phyloP scores from a whole-genome alignment of 176 grass and related monocot genomes.

The Tuctoria greenei region DNA sequence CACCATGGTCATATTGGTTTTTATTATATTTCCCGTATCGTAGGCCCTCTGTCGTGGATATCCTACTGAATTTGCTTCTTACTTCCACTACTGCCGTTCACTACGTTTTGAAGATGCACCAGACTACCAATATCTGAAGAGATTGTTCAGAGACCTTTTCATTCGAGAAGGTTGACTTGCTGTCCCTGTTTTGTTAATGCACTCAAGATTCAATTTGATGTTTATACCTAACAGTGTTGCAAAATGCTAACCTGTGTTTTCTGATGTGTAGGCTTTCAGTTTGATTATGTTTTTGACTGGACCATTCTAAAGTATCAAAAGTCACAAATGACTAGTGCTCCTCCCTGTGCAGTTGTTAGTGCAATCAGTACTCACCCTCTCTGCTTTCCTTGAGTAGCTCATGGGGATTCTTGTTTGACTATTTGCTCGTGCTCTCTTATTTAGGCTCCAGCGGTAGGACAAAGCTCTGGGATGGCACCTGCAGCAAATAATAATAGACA shows the following conservation, averaged over 20 bases:
- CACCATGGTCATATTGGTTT: background rate
- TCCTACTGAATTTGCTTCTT: conserved; percentile 82
- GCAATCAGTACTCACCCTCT: conserved; percentile 16
- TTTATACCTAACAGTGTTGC: background rate
- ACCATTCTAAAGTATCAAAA: conserved; percentile 90
- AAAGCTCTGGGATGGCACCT: conserved; percentile 72
- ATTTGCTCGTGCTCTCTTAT: conserved; percentile 29
- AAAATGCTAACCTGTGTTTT: conserved; percentile 8
- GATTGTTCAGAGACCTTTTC: conserved; percentile 82
- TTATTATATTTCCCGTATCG: conserved; percentile 4
- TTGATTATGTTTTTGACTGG: conserved; percentile 98
- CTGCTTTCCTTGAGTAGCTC: background rate
- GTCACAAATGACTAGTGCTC: conserved; percentile 74
- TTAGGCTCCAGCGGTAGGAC: conserved; percentile 54
- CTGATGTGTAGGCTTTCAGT: conserved; percentile 64
- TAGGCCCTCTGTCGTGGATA: conserved; percentile 84
- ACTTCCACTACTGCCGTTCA: conserved; percentile 89
- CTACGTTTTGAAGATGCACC: conserved; percentile 82
- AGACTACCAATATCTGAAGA: conserved; percentile 83
- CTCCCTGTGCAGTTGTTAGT: conserved; percentile 75
- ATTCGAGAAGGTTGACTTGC: conserved; percentile 71
- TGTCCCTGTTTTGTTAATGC: conserved; percentile 4
- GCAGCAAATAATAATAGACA: conserved; percentile 59
- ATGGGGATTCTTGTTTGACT: conserved; percentile 6
- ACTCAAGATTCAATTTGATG: background rate